Evolutionary conservation across 139 green algal genomes (phyloP), one percentile per base, ranked within the genome.

Genomic region (Pedinophyceae sp.): DNA sequence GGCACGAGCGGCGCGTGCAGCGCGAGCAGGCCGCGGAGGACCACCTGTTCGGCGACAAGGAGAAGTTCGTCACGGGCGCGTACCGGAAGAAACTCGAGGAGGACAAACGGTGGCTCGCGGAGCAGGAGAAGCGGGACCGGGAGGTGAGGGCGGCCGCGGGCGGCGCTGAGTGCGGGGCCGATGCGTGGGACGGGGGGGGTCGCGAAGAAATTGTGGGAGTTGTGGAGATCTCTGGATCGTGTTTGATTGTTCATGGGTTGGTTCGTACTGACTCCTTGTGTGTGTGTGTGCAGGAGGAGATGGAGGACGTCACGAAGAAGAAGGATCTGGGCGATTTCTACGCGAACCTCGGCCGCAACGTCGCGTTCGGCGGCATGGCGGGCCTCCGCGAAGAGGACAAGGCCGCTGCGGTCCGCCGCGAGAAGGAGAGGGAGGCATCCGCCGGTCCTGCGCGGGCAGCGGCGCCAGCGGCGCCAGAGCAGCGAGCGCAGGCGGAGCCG

Each of bases 61-160:
- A 97, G 59, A 83, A 82, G 55, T 97, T 97, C 66, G 75, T 96
- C 15, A 97, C 89, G 0, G 50, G 63, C 2, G 86, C 84, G 2
- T 97, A 97, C 74, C 75, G 79, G 22, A 79, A 78, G 51, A 96
- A 97, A 64, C 75, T 97, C 39, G 81, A 93, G 59, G 89, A 96
- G 65, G 74, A 93, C 28, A 64, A 81, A 64, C 73, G 61, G 58
- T 78, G 65, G 69, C 30, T 68, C 27, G 25, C 40, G 28, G 61
- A 56, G 46, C 40, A 78, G 34, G 69, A 80, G 56, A 56, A 67
- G 50, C 39, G 50, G 2, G 27, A 50, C 29, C 55, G 66, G 52
- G 55, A n/a, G 1, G 18, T 49, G 48, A 45, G 63, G 27, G 54
- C 53, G 15, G 16, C 38, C 16, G 38, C 38, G 16, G 15, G 38